Percentiles rank a stretch among this genome's conserved stretches.
These are phyloP conservation scores for Neocatenulostroma microsporum DNA, from an alignment of 2,329 filamentous ascomycete genomes.

Conservation along the genomic window DNA sequence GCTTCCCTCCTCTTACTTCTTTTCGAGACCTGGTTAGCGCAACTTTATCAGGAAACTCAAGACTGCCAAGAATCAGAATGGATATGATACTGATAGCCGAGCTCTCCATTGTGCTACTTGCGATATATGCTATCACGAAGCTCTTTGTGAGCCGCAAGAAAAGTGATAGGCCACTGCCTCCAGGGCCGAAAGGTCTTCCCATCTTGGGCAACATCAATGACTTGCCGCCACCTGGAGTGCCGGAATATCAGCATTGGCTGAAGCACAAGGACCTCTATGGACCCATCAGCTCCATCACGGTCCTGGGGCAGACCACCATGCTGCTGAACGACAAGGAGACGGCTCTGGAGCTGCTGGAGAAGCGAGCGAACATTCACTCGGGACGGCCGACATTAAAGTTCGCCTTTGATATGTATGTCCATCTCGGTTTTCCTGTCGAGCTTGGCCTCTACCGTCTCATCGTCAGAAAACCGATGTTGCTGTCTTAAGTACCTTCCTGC, in stretches of 20 bases:
- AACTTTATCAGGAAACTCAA: too few relatives aligned
- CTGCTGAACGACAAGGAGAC: slow-evolving; percentile 34
- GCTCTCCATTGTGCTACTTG: neutral
- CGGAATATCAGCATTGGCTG: slow-evolving; percentile 37
- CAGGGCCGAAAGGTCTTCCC: slow-evolving; percentile 17
- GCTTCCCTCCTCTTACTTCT: too few relatives aligned
- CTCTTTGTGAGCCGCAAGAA: neutral
- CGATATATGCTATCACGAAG: neutral
- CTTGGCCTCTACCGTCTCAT: too few relatives aligned
- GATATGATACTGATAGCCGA: neutral
- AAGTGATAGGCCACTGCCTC: slow-evolving; percentile 11
- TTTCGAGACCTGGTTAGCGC: too few relatives aligned
- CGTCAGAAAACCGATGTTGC: too few relatives aligned
- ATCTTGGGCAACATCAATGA: slow-evolving; percentile 19
- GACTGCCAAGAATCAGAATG: too few relatives aligned
- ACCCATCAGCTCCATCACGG: slow-evolving; percentile 33
- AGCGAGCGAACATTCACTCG: slow-evolving; percentile 30
- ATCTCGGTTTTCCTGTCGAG: too few relatives aligned
- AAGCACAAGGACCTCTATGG: slow-evolving; percentile 32
- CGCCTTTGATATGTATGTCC: slow-evolving; percentile 13
- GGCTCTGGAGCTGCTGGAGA: slow-evolving; percentile 34
- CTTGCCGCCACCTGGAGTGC: slow-evolving; percentile 19
- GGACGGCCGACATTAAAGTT: slow-evolving; percentile 27
- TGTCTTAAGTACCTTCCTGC: too few relatives aligned
- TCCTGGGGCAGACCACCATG: slow-evolving; percentile 36